Conservation (phyloP, 2,329 filamentous ascomycete genomes). For the Aspergillus sp. region DNA sequence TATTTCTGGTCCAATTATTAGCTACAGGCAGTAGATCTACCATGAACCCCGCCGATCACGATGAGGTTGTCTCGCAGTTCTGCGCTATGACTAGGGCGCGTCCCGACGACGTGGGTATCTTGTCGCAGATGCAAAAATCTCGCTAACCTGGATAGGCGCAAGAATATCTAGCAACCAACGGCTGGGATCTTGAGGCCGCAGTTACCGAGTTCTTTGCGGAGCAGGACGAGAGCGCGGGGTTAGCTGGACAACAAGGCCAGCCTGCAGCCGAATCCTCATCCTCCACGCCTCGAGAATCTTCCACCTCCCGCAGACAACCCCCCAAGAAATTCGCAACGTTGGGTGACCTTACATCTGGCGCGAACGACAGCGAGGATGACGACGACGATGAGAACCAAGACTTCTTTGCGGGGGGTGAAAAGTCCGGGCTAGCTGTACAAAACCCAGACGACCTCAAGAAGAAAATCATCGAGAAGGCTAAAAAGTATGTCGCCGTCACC, state of each 20-base stretch:
- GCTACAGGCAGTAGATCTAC: background rate
- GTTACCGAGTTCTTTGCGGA: constrained; percentile 61
- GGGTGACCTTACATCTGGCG: constrained; percentile 43
- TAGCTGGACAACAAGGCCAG: constrained; percentile 32
- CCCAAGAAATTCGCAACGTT: constrained; percentile 51
- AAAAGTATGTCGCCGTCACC: constrained; percentile 24
- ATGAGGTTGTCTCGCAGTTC: constrained; percentile 53
- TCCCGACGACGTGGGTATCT: constrained; percentile 46
- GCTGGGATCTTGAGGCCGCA: constrained; percentile 67
- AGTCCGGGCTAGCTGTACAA: constrained; percentile 67
- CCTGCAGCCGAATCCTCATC: constrained; percentile 30
- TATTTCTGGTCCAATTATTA: background rate
- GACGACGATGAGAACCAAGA: constrained; percentile 56
- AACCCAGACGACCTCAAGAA: constrained; percentile 59
- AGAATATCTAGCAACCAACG: constrained; percentile 63
- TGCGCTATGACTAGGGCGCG: constrained; percentile 56
- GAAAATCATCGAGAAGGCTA: constrained; percentile 51
- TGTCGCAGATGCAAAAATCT: background rate
- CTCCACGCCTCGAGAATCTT: constrained; percentile 29
- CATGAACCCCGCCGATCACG: constrained; percentile 37
- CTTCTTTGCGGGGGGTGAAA: constrained; percentile 65
- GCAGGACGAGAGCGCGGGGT: constrained; percentile 40
- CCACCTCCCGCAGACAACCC: constrained; percentile 29
- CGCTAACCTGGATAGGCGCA: constrained; percentile 53
- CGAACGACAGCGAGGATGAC: constrained; percentile 48